These are phyloP conservation scores for Chaetomium globosum DNA, from an alignment of 2,329 filamentous ascomycete genomes.

Conservation along the genomic window DNA sequence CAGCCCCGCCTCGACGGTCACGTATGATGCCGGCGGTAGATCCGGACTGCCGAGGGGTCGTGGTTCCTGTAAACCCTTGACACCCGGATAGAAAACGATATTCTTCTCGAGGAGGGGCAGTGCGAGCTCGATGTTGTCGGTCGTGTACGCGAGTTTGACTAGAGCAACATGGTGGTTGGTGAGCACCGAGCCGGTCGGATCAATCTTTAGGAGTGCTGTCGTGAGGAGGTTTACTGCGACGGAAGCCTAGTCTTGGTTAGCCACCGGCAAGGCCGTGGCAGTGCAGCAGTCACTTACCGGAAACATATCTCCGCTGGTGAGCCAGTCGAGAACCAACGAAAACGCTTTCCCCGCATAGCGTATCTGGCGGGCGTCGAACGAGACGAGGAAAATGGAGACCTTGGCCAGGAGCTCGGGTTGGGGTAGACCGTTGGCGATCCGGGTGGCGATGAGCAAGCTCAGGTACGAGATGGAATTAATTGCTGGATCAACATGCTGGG, in stretches of 20 bases:
- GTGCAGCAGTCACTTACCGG: constrained; percentile 43
- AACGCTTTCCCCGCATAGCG: constrained; percentile 54
- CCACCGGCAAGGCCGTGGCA: not conserved
- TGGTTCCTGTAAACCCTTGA: constrained; percentile 43
- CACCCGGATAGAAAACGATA: constrained; percentile 66
- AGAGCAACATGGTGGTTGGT: constrained; percentile 65
- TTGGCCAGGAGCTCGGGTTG: constrained; percentile 46
- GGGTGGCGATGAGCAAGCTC: constrained; percentile 49
- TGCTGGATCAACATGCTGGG: constrained; percentile 51
- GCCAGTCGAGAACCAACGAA: constrained; percentile 48
- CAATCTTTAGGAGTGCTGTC: constrained; percentile 64
- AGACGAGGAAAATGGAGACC: constrained; percentile 50
- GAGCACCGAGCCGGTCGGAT: constrained; percentile 67
- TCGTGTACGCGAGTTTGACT: constrained; percentile 60
- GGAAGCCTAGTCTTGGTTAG: constrained; percentile 45
- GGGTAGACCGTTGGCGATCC: constrained; percentile 35
- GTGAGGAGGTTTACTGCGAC: constrained; percentile 52
- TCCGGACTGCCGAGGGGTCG: constrained; percentile 51
- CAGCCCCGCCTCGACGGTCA: constrained; percentile 61
- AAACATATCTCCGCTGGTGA: constrained; percentile 47
- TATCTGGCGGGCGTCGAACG: constrained; percentile 56
- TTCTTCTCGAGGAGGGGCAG: constrained; percentile 65
- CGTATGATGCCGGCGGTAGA: constrained; percentile 57
- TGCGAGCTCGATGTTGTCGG: constrained; percentile 56
- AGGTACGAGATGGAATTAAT: constrained; percentile 57